A percentile compares a stretch with the other conserved stretches of the same genome.
Conservation (phyloP, 345 rosid species). For the Bretschneidera sinensis region DNA sequence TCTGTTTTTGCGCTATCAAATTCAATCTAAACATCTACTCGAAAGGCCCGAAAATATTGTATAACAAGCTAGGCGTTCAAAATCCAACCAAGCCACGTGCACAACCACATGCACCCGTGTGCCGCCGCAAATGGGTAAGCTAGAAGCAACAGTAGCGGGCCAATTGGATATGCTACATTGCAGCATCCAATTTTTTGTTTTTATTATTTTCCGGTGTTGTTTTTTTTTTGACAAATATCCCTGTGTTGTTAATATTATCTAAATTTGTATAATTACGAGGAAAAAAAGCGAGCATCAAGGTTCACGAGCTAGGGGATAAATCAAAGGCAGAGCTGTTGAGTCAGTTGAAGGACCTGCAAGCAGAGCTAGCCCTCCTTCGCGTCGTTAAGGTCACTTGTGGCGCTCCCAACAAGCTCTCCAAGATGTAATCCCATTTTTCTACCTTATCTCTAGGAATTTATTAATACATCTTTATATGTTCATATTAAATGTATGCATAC, state of each 20-base stretch:
- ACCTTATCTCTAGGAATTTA: too few relatives aligned
- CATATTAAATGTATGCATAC: too few relatives aligned
- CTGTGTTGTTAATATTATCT: not conserved
- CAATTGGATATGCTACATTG: not conserved
- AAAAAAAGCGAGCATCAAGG: constrained; percentile 47
- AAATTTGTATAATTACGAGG: constrained; percentile 4
- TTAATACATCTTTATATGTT: too few relatives aligned
- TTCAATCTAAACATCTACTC: too few relatives aligned
- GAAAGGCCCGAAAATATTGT: too few relatives aligned
- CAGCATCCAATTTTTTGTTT: too few relatives aligned
- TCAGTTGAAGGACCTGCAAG: constrained; percentile 46
- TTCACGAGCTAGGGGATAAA: constrained; percentile 50
- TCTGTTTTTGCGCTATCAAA: too few relatives aligned
- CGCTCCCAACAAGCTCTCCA: constrained; percentile 65
- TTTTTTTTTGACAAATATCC: not conserved
- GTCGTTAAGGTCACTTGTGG: constrained; percentile 65
- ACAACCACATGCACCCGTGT: not conserved
- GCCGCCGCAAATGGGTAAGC: constrained; percentile 30
- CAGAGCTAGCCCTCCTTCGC: constrained; percentile 60
- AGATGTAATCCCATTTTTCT: constrained; percentile 33
- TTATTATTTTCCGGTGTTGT: not conserved
- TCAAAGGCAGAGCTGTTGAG: constrained; percentile 41
- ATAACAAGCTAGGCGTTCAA: too few relatives aligned
- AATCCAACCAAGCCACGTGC: too few relatives aligned
- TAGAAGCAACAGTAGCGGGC: not conserved